Evolutionary conservation across 1,139 yeast genomes (phyloP), one percentile per base, ranked within the genome.

Genomic region (Yamadazyma dendronema): DNA sequence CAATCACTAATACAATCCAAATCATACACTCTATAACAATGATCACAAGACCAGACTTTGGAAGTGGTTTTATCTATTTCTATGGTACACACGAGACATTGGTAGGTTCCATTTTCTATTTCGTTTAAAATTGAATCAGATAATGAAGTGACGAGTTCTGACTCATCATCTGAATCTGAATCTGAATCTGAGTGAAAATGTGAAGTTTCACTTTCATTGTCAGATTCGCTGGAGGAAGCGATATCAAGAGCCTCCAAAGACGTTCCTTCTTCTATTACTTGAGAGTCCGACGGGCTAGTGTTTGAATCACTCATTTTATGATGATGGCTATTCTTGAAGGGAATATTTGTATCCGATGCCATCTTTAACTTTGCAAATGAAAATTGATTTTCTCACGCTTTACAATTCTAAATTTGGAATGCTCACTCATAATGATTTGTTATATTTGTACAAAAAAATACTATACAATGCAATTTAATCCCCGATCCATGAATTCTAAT

Each of bases 81-180:
- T 26, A 84, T 80, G 0, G 96, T 86, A 57, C 96, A 88, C 16
- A 88, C 88, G 56, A 88, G 68, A 60, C 96, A 88, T 1, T 79
- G 70, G 49, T 88, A 88, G 3, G 74, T 71, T 14, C 89, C 94
- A 12, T 77, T 75, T 43, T 73, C 74, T 35, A 85, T 77, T 52
- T 84, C 92, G 29, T 59, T 59, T 23, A 68, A 49, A 16, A 71
- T 71, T 28, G 72, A 65, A 12, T 67, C 53, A 3, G 72, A 56
- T 29, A 69, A 57, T 3, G 70, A 59, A 36, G 62, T 68, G 36
- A 38, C 22, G 11, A 43, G 28, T 9, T 40, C 44, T 10, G 37
- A 34, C 9, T 35, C 34, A 4, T 29, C 17, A 16, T 25, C 39
- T 14, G 32, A 13, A 2, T 34, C 39, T 10, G 25, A 11, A 17